Percentiles rank a stretch among this genome's conserved stretches.
Evolutionary conservation across 352 stramenopile genomes (phyloP).

Genomic region (Pelagophyceae sp.): DNA sequence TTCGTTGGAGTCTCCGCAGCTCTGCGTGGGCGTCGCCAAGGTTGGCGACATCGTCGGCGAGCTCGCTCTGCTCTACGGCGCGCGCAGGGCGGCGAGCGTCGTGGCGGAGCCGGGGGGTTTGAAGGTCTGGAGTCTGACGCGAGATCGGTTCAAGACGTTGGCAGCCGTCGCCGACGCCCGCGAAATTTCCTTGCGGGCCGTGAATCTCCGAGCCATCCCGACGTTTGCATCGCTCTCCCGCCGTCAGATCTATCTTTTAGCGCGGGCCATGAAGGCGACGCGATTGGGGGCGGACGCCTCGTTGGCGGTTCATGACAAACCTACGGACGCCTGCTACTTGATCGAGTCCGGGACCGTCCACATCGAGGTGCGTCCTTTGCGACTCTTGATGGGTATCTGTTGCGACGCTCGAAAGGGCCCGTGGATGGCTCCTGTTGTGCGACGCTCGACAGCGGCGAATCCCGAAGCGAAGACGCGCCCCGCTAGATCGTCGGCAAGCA

Average conservation of each 20-base stretch:
- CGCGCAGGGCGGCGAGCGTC: constrained; percentile 61
- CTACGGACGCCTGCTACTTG: neutral
- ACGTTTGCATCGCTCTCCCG: neutral
- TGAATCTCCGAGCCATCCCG: neutral
- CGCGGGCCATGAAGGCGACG: neutral
- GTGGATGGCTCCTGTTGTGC: no score
- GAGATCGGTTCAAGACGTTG: neutral
- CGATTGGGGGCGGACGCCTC: neutral
- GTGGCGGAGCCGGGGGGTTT: constrained; percentile 51
- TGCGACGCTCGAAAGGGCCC: no score
- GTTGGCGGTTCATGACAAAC: neutral
- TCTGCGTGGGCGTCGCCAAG: neutral
- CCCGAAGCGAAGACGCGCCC: no score
- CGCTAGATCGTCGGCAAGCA: no score
- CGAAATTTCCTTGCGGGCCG: neutral
- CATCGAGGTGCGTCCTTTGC: neutral
- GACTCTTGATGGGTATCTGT: no score
- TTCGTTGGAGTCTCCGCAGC: neutral
- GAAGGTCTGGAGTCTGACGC: neutral
- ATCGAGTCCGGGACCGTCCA: neutral
- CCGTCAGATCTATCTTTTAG: neutral
- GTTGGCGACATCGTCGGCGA: constrained; percentile 58
- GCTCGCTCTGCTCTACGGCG: constrained; percentile 71
- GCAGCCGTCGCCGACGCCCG: neutral
- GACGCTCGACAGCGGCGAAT: no score